Conservation (phyloP, 768 basidiomycete genomes). For the Lyophyllum semitale region DNA sequence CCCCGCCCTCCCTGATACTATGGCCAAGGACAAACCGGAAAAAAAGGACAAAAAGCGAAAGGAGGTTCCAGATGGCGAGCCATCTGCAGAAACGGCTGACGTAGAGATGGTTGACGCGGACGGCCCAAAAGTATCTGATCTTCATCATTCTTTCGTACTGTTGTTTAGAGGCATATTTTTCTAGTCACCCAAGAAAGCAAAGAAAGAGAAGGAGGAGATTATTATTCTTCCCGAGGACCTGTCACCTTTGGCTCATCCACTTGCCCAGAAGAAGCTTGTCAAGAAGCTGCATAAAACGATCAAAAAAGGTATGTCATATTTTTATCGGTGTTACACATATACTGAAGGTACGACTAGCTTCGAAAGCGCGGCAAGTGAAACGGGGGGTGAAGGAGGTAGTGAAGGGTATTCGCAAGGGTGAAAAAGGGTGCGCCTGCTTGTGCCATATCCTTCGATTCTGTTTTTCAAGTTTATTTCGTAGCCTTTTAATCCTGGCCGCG, state of each 20-base stretch:
- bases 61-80: slow-evolving; percentile 42
- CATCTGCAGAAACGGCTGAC: slow-evolving; percentile 32
- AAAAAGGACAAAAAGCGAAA: slow-evolving; percentile 77
- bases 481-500: slow-evolving; percentile 88
- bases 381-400: slow-evolving; percentile 98
- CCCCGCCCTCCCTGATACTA: slow-evolving; percentile 19
- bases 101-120: slow-evolving; percentile 49
- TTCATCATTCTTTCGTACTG: slow-evolving; percentile 2
- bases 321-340: not conserved
- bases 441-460: not conserved
- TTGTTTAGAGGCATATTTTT: slow-evolving; percentile 16
- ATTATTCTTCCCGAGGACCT: slow-evolving; percentile 77
- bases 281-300: slow-evolving; percentile 96
- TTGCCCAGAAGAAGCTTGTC: slow-evolving; percentile 89
- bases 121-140: slow-evolving; percentile 28
- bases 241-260: slow-evolving; percentile 91
- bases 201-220: slow-evolving; percentile 67
- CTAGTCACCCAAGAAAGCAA: slow-evolving; percentile 59
- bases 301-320: slow-evolving; percentile 70
- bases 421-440: slow-evolving; percentile 75
- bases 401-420: slow-evolving; percentile 95
- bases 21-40: slow-evolving; percentile 78
- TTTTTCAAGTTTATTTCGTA: slow-evolving; percentile 29
- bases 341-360: slow-evolving; percentile 52
- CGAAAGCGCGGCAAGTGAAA: slow-evolving; percentile 93